Base-by-base conservation (phyloP, 2,329 filamentous ascomycete genomes). In the Scedosporium aurantiacum region DNA sequence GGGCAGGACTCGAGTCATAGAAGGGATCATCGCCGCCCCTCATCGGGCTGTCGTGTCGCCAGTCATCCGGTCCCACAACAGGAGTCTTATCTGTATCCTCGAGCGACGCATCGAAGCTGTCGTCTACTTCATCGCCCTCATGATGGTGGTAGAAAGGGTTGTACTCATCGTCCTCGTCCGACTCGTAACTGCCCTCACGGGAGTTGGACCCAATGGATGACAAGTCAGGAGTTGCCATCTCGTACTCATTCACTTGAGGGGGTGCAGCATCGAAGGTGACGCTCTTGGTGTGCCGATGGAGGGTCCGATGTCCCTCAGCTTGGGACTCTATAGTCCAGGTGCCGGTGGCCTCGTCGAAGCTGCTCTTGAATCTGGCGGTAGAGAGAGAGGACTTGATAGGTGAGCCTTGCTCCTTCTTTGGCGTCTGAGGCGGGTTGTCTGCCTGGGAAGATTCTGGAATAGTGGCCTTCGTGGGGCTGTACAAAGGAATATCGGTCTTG, bases 31-130 rank as follows among this genome's bases (percentile, higher is more conserved):
- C 86, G 10, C 50, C 50, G 32, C 66, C 65, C 43, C 69, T 69
- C 56, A 60, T 63, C 54, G 84, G 67, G 79, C 85, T 71, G 75
- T 90, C 76, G 76, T 92, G 89, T 65, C 89, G 86, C 94, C 94
- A 99, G 71, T 97, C 91, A 68, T 97, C 94, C 0, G 94, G 94
- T 23, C 95, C 84, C n/a, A 99, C 93, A 10, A 99, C 94, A 0
- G 94, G 94, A 1, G 94, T 97, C 79, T 97, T 97, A 69, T 96
- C 91, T 4, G 91, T 93, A 70, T 97, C 93, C 74, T 97, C 93
- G 1, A 97, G 81, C 5, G 91, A 96, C 14, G 90, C 93, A 73
- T 97, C 93, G 67, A 97, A 97, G 76, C 93, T 97, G 70, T 97
- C 93, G 50, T 93, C 90, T 62, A 77, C 75, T 21, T 78, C 76